Evolutionary conservation across 352 stramenopile species (phyloP).

Genomic region (Pythium aristosporum): DNA sequence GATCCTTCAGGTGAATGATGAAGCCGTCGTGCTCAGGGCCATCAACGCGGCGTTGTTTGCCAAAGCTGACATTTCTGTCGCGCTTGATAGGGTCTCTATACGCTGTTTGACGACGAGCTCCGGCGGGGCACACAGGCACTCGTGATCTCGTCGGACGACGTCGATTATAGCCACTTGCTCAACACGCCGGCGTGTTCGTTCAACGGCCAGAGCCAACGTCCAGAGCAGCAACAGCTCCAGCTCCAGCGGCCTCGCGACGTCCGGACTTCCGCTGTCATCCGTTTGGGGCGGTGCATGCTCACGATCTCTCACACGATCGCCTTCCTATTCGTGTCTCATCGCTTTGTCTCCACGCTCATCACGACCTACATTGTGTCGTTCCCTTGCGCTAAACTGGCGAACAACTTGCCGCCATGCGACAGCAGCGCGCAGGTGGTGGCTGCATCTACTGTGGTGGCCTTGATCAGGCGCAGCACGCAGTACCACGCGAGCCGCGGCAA

Average conservation of each 20-base stretch:
- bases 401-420: no score
- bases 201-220: no score
- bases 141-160: conserved; percentile 70
- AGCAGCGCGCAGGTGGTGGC: no score
- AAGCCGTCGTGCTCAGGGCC: conserved; percentile 78
- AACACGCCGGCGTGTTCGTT: conserved; percentile 82
- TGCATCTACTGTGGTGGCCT: no score
- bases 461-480: no score
- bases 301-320: conserved; percentile 81
- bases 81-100: conserved; percentile 61
- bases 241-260: neutral
- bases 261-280: conserved; percentile 70
- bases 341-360: conserved; percentile 76
- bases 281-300: conserved; percentile 69
- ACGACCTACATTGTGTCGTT: conserved; percentile 70
- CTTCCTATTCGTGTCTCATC: conserved; percentile 85
- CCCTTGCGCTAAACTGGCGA: no score
- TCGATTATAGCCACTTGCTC: conserved; percentile 81
- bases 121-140: conserved; percentile 55
- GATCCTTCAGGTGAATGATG: conserved; percentile 85
- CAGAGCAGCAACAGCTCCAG: conserved; percentile 44
- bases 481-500: no score
- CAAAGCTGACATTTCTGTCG: conserved; percentile 64
- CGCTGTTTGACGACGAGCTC: conserved; percentile 73
- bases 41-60: conserved; percentile 78